Conservation (phyloP, 768 basidiomycete genomes). For the Hortiboletus campestris region DNA sequence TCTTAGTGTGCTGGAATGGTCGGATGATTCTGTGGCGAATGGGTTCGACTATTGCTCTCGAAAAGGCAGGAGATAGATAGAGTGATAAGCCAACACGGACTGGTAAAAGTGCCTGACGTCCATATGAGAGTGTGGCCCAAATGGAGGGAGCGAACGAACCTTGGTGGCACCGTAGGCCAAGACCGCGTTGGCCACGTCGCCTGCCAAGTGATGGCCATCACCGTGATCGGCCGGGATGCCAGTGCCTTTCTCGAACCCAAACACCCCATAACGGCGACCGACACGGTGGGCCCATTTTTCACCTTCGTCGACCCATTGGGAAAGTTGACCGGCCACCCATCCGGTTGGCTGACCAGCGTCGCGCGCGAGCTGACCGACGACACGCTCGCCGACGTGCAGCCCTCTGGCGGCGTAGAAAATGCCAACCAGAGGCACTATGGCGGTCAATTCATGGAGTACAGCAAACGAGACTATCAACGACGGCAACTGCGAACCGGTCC, state of each 20-base stretch:
- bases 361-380: conserved; percentile 45
- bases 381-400: conserved; percentile 64
- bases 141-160: conserved; percentile 37
- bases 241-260: conserved; percentile 66
- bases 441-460: conserved; percentile 83
- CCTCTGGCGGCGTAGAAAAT: conserved; percentile 69
- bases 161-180: conserved; percentile 81
- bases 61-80: conserved; percentile 72
- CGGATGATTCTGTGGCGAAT: conserved; percentile 36
- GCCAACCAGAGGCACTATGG: conserved; percentile 69
- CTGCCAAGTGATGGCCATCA: conserved; percentile 37
- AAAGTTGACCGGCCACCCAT: conserved; percentile 46
- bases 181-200: conserved; percentile 79
- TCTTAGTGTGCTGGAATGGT: conserved; percentile 14
- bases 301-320: conserved; percentile 75
- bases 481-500: conserved; percentile 73
- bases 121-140: background rate
- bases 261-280: conserved; percentile 74
- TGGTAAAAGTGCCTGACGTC: conserved; percentile 67
- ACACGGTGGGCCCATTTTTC: conserved; percentile 67
- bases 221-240: background rate
- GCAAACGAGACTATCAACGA: conserved; percentile 78
- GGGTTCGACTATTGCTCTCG: conserved; percentile 64
- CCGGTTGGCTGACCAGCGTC: conserved; percentile 17
- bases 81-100: conserved; percentile 69